phyloP scores from a whole-genome alignment of 2,329 filamentous ascomycete genomes.

The Phaeophleospora eucalypticola region DNA sequence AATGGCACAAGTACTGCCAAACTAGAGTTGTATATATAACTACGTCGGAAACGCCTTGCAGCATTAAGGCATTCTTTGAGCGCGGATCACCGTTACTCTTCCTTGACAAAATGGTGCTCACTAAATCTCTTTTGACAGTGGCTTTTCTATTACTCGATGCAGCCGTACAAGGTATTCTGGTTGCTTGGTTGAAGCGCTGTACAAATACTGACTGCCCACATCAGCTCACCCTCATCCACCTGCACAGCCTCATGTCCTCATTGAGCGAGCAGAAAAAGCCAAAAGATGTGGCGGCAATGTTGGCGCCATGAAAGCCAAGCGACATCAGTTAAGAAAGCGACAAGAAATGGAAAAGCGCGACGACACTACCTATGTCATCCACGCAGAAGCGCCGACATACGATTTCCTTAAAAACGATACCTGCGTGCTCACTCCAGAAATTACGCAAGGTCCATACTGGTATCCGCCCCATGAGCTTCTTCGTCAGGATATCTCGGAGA shows the following conservation, averaged over 20 bases:
- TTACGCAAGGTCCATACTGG: slow-evolving; percentile 12
- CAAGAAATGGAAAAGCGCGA: slow-evolving; percentile 4
- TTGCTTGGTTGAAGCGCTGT: no score
- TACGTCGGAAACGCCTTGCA: no score
- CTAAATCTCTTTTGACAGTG: no score
- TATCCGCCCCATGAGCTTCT: slow-evolving; percentile 9
- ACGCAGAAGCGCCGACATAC: slow-evolving; percentile 9
- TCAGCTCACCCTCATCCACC: slow-evolving; percentile 2
- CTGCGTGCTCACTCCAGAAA: slow-evolving; percentile 11
- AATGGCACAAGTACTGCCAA: no score
- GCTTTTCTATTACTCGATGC: neutral
- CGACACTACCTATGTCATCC: slow-evolving; percentile 8
- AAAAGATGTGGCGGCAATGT: slow-evolving; percentile 8
- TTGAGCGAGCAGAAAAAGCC: slow-evolving; percentile 3
- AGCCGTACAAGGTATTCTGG: neutral
- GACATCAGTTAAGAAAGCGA: slow-evolving; percentile 3
- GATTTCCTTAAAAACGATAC: slow-evolving; percentile 14
- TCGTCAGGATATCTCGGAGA: slow-evolving; percentile 7
- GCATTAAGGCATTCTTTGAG: no score
- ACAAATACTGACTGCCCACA: no score
- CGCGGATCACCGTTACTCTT: no score
- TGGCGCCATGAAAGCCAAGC: slow-evolving; percentile 13
- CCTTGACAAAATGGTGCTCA: no score
- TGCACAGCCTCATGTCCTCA: neutral
- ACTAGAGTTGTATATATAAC: no score